Base-by-base conservation (phyloP, 148 eudicot species). In the Pharnaceum exiguum region DNA sequence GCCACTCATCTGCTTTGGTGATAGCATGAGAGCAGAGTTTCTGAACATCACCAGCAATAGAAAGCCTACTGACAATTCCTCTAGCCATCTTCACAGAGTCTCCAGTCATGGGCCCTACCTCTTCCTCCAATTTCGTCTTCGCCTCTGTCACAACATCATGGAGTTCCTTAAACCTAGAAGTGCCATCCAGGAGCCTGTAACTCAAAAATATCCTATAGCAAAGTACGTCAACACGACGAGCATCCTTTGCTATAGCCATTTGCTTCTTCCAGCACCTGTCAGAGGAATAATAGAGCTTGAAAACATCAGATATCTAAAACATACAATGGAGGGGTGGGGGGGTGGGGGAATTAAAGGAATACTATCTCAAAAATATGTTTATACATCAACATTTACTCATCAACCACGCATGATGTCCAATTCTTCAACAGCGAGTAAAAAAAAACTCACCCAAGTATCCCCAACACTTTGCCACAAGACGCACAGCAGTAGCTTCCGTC, bases 401-500 rank as follows among this genome's bases (percentile, higher is more conserved):
- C 10, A 23, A 56, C 8, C 12, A 42, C 7, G 17, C 25, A 45
- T 42, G 10, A 27, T 9, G 7, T 19, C 11, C 26, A 24, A 32
- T 39, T 55, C 24, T n/a, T 7, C 39, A 40, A 10, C 25, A 42
- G 27, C 19, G 30, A 56, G 22, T 63, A 38, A 43, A 49, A 36
- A 61, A 53, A 44, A 65, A 75, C 89, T 76, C 72, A 93, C 96
- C 83, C 81, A 29, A 93, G 85, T 60, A 93, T 78, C 56, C 77
- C 86, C 19, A 95, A 82, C 48, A 93, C 85, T 78, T 93, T 85
- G 33, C 99, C 96, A 55, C 99, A 93, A n/a, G 91, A 80, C 65
- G 82, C 83, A 75, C 99, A 93, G 27, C 89, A 86, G 46, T 83
- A 93, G 68, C 91, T 82, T 39, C 99, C 99, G 71, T 93, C 96